These are phyloP conservation scores for Scutellaria galericulata DNA, from an alignment of 257 asterid genomes.

Conservation along the genomic window DNA sequence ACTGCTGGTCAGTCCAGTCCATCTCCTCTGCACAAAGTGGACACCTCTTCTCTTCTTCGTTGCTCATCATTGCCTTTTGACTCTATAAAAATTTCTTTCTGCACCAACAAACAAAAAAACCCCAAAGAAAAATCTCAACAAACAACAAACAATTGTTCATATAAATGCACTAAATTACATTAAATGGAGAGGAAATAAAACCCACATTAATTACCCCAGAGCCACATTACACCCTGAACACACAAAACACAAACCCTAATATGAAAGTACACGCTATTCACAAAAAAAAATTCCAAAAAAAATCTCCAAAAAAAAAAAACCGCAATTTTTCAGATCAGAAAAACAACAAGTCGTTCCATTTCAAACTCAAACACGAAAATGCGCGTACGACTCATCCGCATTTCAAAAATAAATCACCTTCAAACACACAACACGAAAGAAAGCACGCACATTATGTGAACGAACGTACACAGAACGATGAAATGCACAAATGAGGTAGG, in stretches of 20 bases:
- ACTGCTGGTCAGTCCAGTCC: constrained; percentile 99
- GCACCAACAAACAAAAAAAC: constrained; percentile 17
- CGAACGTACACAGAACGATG: constrained; percentile 14
- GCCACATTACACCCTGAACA: constrained; percentile 34
- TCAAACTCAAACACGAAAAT: constrained; percentile 29
- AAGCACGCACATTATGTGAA: constrained; percentile 40
- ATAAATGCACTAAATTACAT: background rate
- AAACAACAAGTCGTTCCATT: constrained; percentile 29
- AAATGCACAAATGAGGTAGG: constrained; percentile 34
- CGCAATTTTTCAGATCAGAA: constrained; percentile 43
- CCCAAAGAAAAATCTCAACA: constrained; percentile 15
- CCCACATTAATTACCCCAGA: constrained; percentile 13
- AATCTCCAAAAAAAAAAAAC: background rate
- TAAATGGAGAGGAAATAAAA: background rate
- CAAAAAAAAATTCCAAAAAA: background rate
- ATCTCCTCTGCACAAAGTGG: constrained; percentile 98
- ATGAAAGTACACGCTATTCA: constrained; percentile 29
- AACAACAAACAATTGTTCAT: constrained; percentile 21
- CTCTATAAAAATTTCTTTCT: constrained; percentile 30
- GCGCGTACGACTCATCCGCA: constrained; percentile 25
- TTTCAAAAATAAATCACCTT: constrained; percentile 5
- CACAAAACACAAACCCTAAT: constrained; percentile 50
- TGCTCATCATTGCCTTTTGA: constrained; percentile 71
- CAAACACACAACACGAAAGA: constrained; percentile 17
- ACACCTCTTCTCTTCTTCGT: constrained; percentile 94